Evolutionary conservation across 345 rosid genomes (phyloP), one percentile per base, ranked within the genome.

Genomic region (Aurinia saxatilis): DNA sequence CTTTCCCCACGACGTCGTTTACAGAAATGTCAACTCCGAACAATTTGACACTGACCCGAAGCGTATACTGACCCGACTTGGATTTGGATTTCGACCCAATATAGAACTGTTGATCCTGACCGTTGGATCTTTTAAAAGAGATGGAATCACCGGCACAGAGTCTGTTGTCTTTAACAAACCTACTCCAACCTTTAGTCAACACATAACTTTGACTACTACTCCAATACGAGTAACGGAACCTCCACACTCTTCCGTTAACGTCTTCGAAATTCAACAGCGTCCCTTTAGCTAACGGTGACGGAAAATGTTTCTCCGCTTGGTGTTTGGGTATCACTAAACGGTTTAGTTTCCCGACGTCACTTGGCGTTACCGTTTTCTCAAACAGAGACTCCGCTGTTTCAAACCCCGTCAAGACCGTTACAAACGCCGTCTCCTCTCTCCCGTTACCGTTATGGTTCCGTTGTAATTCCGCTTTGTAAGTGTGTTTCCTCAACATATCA

Each of bases 161-260:
- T 46, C 60, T 78, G 80, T 83, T 92, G 74, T 89, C 98, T 75
- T 83, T 86, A 2, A 92, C 98, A 36, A 84, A 92, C 6, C 91
- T 77, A 82, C 89, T 89, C 98, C 96, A 92, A 5, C 98, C 98
- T 72, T 87, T 87, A 1, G 98, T 92, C 61, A 92, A 76, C 47
- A 89, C 98, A 36, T 89, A 92, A 63, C 96, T 92, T 35, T 85
- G 98, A 76, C 96, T 89, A 47, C 95, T 92, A 45, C 85, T 92
- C 98, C 98, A 92, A 62, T 92, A 92, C 3, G 98, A 92, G 66
- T 92, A 92, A 63, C 96, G 76, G 48, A 92, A 92, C 67, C 98
- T 69, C 96, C 98, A 92, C 18, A 87, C 85, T 67, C 82, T 89
- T 0, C 98, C 91, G 1, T 77, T 71, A 3, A 60, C 66, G 21